Conservation (phyloP, 352 stramenopile genomes). For the Phytopythium vexans region DNA sequence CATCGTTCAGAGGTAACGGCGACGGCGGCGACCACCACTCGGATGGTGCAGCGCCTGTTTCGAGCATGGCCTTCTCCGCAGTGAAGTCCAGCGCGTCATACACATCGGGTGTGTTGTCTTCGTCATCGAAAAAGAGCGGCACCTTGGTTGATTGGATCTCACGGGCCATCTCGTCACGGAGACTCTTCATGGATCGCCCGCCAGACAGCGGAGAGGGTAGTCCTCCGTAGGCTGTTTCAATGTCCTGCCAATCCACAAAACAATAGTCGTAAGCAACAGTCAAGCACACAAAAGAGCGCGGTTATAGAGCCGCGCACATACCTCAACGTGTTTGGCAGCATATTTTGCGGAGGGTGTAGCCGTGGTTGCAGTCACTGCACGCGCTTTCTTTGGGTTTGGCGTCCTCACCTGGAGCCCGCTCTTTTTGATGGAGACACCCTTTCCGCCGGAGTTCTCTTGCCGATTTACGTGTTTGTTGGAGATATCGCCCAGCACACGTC, state of each 20-base stretch:
- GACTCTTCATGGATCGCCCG: constrained; percentile 30
- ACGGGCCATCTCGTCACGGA: constrained; percentile 49
- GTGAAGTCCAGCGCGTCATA: constrained; percentile 30
- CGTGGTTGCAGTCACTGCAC: too few relatives aligned
- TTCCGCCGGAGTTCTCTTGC: constrained; percentile 15
- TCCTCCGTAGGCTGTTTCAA: constrained; percentile 72
- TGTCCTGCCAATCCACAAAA: constrained; percentile 33
- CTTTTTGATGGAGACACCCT: constrained; percentile 14
- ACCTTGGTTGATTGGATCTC: constrained; percentile 49
- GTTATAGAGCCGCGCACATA: not conserved
- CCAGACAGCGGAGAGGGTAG: constrained; percentile 31
- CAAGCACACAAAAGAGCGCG: too few relatives aligned
- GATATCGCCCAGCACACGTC: constrained; percentile 69
- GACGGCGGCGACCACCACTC: constrained; percentile 46
- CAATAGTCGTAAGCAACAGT: not conserved
- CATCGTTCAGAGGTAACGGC: constrained; percentile 9
- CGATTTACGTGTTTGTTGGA: constrained; percentile 66
- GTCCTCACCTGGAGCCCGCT: constrained; percentile 21
- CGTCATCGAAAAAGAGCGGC: constrained; percentile 49
- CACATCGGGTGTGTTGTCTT: constrained; percentile 15
- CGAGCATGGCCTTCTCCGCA: constrained; percentile 37
- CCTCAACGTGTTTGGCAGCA: constrained; percentile 1
- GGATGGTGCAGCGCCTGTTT: constrained; percentile 32
- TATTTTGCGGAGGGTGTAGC: too few relatives aligned
- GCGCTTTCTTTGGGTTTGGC: constrained; percentile 11